Conservation (phyloP, 2,329 filamentous ascomycete species). For the Alternaria consortialis region DNA sequence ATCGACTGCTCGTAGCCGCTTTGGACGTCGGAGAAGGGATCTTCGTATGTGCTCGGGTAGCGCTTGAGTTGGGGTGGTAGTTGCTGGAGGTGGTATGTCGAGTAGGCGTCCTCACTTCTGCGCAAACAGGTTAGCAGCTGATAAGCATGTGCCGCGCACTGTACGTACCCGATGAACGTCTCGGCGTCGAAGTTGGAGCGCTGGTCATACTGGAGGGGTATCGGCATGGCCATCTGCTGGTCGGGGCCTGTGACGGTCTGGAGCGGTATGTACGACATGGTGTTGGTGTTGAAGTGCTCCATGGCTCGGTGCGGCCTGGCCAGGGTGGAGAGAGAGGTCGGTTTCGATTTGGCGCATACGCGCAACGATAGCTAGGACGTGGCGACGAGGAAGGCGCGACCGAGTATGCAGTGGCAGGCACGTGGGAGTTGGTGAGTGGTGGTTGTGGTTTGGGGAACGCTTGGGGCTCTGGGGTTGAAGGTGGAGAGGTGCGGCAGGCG, state of each 20-base stretch:
- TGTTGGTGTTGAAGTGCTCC: conserved; percentile 68
- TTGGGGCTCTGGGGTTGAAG: conserved; percentile 19
- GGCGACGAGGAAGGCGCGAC: conserved; percentile 12
- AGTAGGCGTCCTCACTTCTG: conserved; percentile 63
- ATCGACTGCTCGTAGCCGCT: conserved; percentile 59
- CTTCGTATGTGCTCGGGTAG: conserved; percentile 60
- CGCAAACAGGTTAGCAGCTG: conserved; percentile 39
- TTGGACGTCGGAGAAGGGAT: conserved; percentile 61
- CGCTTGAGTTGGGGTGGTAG: conserved; percentile 57
- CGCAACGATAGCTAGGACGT: conserved; percentile 26
- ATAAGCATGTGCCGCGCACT: neutral
- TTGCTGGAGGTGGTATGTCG: conserved; percentile 52
- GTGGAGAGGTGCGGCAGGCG: conserved; percentile 19
- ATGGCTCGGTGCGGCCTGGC: conserved; percentile 45
- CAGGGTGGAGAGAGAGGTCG: conserved; percentile 26
- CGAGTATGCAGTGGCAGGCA: neutral
- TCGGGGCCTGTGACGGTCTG: conserved; percentile 59
- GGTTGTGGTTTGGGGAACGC: conserved; percentile 5
- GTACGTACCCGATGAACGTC: conserved; percentile 66
- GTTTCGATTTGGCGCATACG: conserved; percentile 39
- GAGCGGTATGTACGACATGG: conserved; percentile 69
- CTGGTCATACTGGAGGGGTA: conserved; percentile 63
- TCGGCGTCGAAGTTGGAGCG: conserved; percentile 69
- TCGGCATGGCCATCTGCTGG: conserved; percentile 51
- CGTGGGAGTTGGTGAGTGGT: conserved; percentile 16